Base-by-base conservation (phyloP, 345 rosid species). In the Erysimum cheiranthoides region DNA sequence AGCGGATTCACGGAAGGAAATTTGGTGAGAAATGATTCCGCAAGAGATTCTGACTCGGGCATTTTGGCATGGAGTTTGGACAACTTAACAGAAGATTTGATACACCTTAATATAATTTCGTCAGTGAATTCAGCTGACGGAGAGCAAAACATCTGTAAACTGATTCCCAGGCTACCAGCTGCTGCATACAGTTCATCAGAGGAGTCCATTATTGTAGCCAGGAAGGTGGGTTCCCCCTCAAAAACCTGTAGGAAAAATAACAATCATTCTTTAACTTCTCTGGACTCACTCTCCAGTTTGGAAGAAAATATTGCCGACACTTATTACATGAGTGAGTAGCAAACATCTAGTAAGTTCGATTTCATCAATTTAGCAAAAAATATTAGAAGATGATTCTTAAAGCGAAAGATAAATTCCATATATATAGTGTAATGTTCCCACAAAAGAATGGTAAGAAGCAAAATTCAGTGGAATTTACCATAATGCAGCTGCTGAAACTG, bases 1-100 rank as follows among this genome's bases (percentile, higher is more conserved):
- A 92, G 82, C 25, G 98, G 90, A 84, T 92, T 90, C 43, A 95
- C 78, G 10, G 98, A 92, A 79, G 97, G 98, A 80, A 95, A 95
- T 62, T 83, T 89, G 78, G 91, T 86, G 46, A 95, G 96, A 81
- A 95, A 90, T 17, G 93, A 84, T 79, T 95, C 99, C 60, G 86
- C 99, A 46, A 89, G 86, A 63, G 91, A 86, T 83, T 95, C 96
- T 78, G 97, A 87, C 81, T 95, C 98, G 0, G 87, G 83, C 91
- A 95, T 87, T 79, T 81, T 85, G 50, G 85, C 86, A 74, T 77
- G 87, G 60, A 75, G 82, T 65, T 68, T 80, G 42, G 78, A 78
- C 43, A 70, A 61, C 79, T 79, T 83, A 57, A 79, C 73, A 68
- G 85, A 83, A 83, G 79, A 70, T 50, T 54, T 79, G 73, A 92